These are phyloP conservation scores for Cryptococcus sp. DNA, from an alignment of 1,284 basidiomycete genomes.

Conservation along the genomic window DNA sequence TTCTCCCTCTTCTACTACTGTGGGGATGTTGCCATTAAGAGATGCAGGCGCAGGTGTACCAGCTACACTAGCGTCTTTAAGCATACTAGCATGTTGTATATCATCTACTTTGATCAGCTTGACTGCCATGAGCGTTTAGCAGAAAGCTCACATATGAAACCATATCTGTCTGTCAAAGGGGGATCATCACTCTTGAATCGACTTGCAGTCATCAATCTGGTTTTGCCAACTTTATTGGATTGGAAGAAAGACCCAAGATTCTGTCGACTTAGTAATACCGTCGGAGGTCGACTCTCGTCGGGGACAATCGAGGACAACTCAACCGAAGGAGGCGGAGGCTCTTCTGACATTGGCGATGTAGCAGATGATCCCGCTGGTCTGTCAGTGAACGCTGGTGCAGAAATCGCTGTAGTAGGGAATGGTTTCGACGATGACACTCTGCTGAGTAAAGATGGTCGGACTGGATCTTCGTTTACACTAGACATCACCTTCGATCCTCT, in stretches of 20 bases:
- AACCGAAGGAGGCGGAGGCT: conserved; percentile 52
- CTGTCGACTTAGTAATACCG: conserved; percentile 46
- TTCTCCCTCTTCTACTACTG: conserved; percentile 17
- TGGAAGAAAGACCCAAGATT: conserved; percentile 42
- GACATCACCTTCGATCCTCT: conserved; percentile 14
- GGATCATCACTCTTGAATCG: conserved; percentile 59
- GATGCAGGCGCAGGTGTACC: conserved; percentile 39
- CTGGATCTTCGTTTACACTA: conserved; percentile 39
- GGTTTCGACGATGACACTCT: conserved; percentile 31
- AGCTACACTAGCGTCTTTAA: conserved; percentile 58
- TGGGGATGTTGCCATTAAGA: conserved; percentile 28
- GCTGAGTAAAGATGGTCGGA: conserved; percentile 45
- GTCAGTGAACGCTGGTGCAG: conserved; percentile 6
- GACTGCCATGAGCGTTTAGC: background rate
- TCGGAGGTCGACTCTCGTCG: conserved; percentile 75
- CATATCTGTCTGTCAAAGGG: conserved; percentile 80
- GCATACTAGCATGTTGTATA: conserved; percentile 75
- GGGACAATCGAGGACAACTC: conserved; percentile 88
- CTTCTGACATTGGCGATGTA: conserved; percentile 15
- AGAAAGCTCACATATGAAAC: conserved; percentile 81
- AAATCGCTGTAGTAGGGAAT: conserved; percentile 27
- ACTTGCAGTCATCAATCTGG: conserved; percentile 46
- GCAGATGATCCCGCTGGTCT: conserved; percentile 21
- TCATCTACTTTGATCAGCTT: conserved; percentile 55
- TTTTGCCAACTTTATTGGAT: conserved; percentile 24